Percentiles rank a stretch among this genome's conserved stretches.
Conservation (phyloP, 306 rosid species). For the Inga laurina region DNA sequence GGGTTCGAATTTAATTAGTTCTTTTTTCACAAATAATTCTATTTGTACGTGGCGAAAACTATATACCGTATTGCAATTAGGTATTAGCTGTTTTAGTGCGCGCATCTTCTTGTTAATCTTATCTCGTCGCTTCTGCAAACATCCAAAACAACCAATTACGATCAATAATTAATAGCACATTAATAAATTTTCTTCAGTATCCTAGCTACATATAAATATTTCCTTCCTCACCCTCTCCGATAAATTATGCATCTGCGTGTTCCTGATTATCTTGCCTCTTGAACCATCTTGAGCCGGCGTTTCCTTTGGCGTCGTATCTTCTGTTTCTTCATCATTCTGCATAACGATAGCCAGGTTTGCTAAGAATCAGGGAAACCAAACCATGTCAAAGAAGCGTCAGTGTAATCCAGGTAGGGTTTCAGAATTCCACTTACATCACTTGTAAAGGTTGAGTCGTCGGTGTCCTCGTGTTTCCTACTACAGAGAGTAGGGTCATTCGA, state of each 20-base stretch:
- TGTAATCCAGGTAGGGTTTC: conserved; percentile 15
- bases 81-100: conserved; percentile 53
- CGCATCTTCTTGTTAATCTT: conserved; percentile 54
- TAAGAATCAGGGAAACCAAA: conserved; percentile 22
- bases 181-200: background rate
- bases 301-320: conserved; percentile 14
- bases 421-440: conserved; percentile 47
- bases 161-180: background rate
- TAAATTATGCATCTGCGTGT: conserved; percentile 32
- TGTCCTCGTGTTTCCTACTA: conserved; percentile 35
- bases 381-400: background rate
- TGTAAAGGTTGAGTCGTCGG: conserved; percentile 36
- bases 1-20: background rate
- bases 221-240: conserved; percentile 50
- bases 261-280: conserved; percentile 40
- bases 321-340: conserved; percentile 50
- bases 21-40: background rate
- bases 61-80: conserved; percentile 56
- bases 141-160: background rate
- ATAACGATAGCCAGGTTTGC: conserved; percentile 9
- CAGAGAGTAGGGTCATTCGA: conserved; percentile 40
- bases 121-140: conserved; percentile 55
- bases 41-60: background rate
- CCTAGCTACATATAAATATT: background rate
- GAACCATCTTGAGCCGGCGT: conserved; percentile 21